Conservation (phyloP, 1,284 basidiomycete species). For the Sporisorium exsertum region DNA sequence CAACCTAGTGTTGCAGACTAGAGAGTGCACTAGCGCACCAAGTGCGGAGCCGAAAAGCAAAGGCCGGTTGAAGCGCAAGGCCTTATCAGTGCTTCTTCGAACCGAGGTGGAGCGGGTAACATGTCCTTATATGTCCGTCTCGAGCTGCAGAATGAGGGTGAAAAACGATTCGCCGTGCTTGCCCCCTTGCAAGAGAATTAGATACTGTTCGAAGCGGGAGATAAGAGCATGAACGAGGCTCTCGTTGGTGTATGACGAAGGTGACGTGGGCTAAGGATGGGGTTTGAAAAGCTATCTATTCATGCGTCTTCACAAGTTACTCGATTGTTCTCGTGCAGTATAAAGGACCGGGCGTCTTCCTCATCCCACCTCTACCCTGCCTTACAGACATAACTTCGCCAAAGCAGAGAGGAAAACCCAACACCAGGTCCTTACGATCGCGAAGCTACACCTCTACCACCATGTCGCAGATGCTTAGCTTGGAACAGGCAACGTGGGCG, state of each 20-base stretch:
- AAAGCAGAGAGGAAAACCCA: background rate
- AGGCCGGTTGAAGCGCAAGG: background rate
- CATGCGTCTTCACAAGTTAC: background rate
- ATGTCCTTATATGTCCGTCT: too few relatives aligned
- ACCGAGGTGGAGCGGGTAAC: too few relatives aligned
- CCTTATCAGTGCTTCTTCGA: too few relatives aligned
- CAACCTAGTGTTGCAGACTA: constrained; percentile 8
- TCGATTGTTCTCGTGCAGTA: background rate
- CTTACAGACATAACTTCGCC: background rate
- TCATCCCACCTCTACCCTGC: background rate
- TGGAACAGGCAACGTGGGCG: constrained; percentile 61
- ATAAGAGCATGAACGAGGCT: background rate
- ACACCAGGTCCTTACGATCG: background rate
- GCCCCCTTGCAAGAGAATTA: background rate
- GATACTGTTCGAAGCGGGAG: background rate
- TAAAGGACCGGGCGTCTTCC: background rate
- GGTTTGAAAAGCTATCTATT: background rate
- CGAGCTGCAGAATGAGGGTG: too few relatives aligned
- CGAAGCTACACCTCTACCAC: constrained; percentile 4
- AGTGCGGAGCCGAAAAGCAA: background rate
- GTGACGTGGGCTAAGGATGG: background rate
- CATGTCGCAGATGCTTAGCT: constrained; percentile 55
- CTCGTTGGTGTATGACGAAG: background rate
- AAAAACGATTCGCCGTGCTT: background rate
- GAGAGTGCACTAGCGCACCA: background rate